Evolutionary conservation across 2,329 filamentous ascomycete genomes (phyloP).

Genomic region (Neospermospora avenae): DNA sequence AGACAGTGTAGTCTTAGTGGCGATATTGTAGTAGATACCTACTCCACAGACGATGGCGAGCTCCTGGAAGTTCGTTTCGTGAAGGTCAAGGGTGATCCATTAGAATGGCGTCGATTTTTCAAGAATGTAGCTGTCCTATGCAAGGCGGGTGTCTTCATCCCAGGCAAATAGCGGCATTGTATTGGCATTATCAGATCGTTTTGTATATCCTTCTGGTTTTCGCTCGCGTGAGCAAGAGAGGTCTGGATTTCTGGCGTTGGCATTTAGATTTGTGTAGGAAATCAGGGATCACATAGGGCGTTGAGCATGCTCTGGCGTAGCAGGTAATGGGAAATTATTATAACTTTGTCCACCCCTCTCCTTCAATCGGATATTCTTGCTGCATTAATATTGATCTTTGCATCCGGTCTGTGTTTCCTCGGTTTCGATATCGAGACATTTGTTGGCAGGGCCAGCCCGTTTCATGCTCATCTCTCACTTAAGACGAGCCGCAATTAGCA

Average conservation of each 20-base stretch:
- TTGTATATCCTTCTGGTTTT: background rate
- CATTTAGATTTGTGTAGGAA: background rate
- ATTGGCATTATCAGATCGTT: constrained; percentile 1
- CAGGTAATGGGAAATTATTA: background rate
- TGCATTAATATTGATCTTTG: background rate
- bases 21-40: constrained; percentile 69
- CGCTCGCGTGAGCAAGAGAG: background rate
- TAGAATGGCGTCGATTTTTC: constrained; percentile 96
- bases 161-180: constrained; percentile 27
- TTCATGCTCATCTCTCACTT: background rate
- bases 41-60: constrained; percentile 53
- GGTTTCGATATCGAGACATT: constrained; percentile 1
- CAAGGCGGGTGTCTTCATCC: constrained; percentile 75
- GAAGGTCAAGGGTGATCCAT: constrained; percentile 90
- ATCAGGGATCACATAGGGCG: background rate
- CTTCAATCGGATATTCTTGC: background rate
- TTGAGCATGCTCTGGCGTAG: background rate
- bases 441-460: constrained; percentile 3
- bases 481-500: too few relatives aligned
- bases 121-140: constrained; percentile 90
- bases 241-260: background rate
- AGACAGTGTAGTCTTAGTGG: constrained; percentile 71
- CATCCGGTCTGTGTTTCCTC: constrained; percentile 1
- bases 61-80: constrained; percentile 85
- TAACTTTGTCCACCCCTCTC: background rate